Percentiles rank a stretch among this genome's conserved stretches.
phyloP scores from a whole-genome alignment of 129 eudicot genomes.

The Chrysanthemum seticuspe region DNA sequence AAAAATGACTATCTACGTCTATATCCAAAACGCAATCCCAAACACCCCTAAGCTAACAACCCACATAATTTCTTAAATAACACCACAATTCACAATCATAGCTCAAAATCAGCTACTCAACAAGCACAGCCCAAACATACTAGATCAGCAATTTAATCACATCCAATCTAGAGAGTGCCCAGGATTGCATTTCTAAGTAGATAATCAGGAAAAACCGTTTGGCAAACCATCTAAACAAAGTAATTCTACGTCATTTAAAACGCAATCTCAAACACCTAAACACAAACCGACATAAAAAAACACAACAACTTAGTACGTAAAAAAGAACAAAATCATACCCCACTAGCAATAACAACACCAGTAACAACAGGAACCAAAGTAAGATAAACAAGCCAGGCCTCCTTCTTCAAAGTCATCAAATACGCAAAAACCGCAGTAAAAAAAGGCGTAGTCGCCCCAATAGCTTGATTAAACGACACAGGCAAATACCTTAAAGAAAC shows the following conservation, averaged over 20 bases:
- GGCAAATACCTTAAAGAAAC: slow-evolving; percentile 78
- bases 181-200: no score
- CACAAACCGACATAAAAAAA: not conserved
- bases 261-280: not conserved
- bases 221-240: no score
- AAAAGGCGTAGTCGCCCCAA: slow-evolving; percentile 93
- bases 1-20: not conserved
- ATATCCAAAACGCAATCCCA: not conserved
- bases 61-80: no score
- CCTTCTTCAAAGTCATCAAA: slow-evolving; percentile 72
- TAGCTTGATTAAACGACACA: slow-evolving; percentile 87
- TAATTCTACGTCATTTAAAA: not conserved
- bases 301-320: not conserved
- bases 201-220: no score
- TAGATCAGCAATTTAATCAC: no score
- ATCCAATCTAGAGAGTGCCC: no score
- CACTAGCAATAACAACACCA: slow-evolving; percentile 87
- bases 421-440: slow-evolving; percentile 94
- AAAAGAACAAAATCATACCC: slow-evolving; percentile 50
- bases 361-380: slow-evolving; percentile 84
- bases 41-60: not conserved
- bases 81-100: no score
- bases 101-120: no score
- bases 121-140: no score
- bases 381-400: slow-evolving; percentile 68